A percentile compares a stretch with the other conserved stretches of the same genome.
Conservation (phyloP, 1,139 yeast species). For the Candida tetrigidarum region DNA sequence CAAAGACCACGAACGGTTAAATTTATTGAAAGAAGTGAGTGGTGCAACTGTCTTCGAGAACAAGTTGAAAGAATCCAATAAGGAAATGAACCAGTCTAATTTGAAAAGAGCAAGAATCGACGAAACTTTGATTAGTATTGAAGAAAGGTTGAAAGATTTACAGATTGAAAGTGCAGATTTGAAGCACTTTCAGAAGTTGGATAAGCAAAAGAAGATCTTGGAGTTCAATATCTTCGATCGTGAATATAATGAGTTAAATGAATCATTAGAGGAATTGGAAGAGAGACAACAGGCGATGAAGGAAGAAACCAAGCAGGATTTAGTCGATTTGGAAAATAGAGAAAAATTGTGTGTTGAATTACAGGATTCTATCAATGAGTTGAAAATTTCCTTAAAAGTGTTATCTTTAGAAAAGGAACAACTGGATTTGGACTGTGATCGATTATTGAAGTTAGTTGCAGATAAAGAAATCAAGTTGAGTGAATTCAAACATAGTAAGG, state of each 20-base stretch:
- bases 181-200: slow-evolving; percentile 67
- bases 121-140: slow-evolving; percentile 71
- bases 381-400: slow-evolving; percentile 42
- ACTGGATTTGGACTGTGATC: slow-evolving; percentile 53
- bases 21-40: slow-evolving; percentile 85
- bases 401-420: slow-evolving; percentile 55
- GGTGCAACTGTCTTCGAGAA: slow-evolving; percentile 93
- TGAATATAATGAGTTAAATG: slow-evolving; percentile 65
- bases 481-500: slow-evolving; percentile 26
- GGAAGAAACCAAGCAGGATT: slow-evolving; percentile 46
- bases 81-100: slow-evolving; percentile 77
- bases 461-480: slow-evolving; percentile 45
- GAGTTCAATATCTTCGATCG: slow-evolving; percentile 82
- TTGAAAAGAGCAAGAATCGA: slow-evolving; percentile 75
- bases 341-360: slow-evolving; percentile 51
- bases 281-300: slow-evolving; percentile 58
- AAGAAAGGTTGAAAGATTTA: slow-evolving; percentile 73
- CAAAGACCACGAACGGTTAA: slow-evolving; percentile 78
- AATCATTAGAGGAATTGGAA: slow-evolving; percentile 65
- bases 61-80: slow-evolving; percentile 75
- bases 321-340: slow-evolving; percentile 49
- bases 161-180: slow-evolving; percentile 82
- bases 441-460: slow-evolving; percentile 43
- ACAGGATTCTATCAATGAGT: slow-evolving; percentile 48
- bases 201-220: slow-evolving; percentile 67